A percentile compares a stretch with the other conserved stretches of the same genome.
Conservation (phyloP, 2,329 filamentous ascomycete genomes). For the Colletotrichum acutatum region DNA sequence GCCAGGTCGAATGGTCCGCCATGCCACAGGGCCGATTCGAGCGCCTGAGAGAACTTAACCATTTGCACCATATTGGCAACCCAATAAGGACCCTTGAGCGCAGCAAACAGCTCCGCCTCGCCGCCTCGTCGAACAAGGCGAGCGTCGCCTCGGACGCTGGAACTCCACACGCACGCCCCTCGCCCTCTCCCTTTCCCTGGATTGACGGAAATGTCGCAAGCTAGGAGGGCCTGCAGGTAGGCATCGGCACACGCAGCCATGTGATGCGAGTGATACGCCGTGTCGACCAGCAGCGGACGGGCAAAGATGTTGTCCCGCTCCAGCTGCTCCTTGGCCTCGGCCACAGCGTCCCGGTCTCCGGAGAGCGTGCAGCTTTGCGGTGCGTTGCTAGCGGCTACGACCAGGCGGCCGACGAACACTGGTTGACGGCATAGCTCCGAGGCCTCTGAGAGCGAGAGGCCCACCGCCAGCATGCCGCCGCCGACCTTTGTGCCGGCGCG, state of each 20-base stretch:
- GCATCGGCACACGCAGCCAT: slow-evolving; percentile 31
- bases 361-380: slow-evolving; percentile 41
- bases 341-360: slow-evolving; percentile 43
- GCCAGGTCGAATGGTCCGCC: not conserved
- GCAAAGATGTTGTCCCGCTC: slow-evolving; percentile 36
- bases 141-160: not conserved
- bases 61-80: slow-evolving; percentile 39
- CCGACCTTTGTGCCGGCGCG: slow-evolving; percentile 27
- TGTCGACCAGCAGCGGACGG: slow-evolving; percentile 38
- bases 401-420: slow-evolving; percentile 12
- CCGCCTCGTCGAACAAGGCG: not conserved
- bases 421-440: not conserved
- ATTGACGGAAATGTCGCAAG: too few relatives aligned
- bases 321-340: slow-evolving; percentile 36
- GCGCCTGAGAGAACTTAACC: slow-evolving; percentile 39
- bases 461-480: slow-evolving; percentile 41
- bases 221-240: not conserved
- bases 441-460: slow-evolving; percentile 34
- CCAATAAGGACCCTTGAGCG: slow-evolving; percentile 38
- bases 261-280: slow-evolving; percentile 45
- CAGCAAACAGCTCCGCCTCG: too few relatives aligned
- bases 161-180: not conserved
- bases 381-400: slow-evolving; percentile 37
- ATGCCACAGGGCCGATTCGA: slow-evolving; percentile 26
- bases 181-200: not conserved